These are phyloP conservation scores for Erysiphe pulchra DNA, from an alignment of 2,329 filamentous ascomycete species.

Conservation along the genomic window DNA sequence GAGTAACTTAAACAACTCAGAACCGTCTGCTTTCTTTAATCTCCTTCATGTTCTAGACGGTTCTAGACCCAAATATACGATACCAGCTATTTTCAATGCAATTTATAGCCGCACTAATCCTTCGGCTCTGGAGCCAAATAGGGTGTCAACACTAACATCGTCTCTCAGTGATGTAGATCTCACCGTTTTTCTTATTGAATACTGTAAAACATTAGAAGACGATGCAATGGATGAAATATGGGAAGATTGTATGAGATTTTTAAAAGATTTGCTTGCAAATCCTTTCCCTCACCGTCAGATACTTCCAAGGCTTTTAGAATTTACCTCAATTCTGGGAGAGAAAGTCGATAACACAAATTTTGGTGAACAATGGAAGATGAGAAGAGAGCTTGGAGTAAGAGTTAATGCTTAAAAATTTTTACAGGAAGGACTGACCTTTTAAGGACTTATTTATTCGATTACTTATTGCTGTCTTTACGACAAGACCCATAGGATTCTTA, in stretches of 20 bases:
- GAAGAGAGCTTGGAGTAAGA: conserved; percentile 63
- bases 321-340: conserved; percentile 68
- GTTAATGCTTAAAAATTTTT: neutral
- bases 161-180: conserved; percentile 63
- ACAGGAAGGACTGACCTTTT: conserved; percentile 4
- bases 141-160: conserved; percentile 73
- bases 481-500: conserved; percentile 48
- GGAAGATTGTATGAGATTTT: conserved; percentile 76
- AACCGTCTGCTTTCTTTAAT: conserved; percentile 46
- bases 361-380: conserved; percentile 80
- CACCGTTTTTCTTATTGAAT: conserved; percentile 72
- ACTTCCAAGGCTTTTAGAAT: conserved; percentile 62
- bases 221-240: conserved; percentile 98
- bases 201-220: conserved; percentile 72
- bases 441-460: conserved; percentile 75
- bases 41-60: conserved; percentile 78
- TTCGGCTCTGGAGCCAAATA: conserved; percentile 44
- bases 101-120: conserved; percentile 90
- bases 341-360: conserved; percentile 98
- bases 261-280: conserved; percentile 74
- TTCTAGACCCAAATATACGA: conserved; percentile 69
- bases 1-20: conserved; percentile 20
- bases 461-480: conserved; percentile 82
- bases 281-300: conserved; percentile 88
- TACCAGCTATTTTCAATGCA: conserved; percentile 85